Evolutionary conservation across 1,284 basidiomycete genomes (phyloP).

Genomic region (Microbotryum saponariae): DNA sequence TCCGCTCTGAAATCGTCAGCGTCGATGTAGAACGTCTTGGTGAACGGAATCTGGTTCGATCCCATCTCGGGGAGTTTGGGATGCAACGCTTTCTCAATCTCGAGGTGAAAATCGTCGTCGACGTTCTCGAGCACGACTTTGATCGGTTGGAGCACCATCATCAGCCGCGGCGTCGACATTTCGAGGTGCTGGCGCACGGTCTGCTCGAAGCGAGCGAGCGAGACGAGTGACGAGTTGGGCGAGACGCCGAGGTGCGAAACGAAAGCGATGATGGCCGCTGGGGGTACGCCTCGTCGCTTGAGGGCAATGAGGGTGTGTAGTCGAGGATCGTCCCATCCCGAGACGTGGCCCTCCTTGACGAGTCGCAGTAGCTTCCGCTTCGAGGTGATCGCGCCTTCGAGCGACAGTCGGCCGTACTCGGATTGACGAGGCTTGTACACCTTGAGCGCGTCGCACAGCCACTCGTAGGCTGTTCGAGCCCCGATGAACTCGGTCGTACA

Average conservation of each 20-base stretch:
- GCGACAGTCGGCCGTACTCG: constrained; percentile 87
- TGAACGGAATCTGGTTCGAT: constrained; percentile 73
- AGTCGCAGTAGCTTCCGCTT: constrained; percentile 92
- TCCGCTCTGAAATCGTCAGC: constrained; percentile 84
- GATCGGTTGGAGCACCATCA: constrained; percentile 87
- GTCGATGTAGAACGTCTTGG: constrained; percentile 87
- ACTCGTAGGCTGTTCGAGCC: constrained; percentile 97
- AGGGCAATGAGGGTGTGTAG: constrained; percentile 95
- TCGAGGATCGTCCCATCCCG: constrained; percentile 97
- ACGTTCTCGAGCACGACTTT: constrained; percentile 89
- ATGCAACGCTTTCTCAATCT: constrained; percentile 86
- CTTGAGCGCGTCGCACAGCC: constrained; percentile 93
- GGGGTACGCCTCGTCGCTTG: constrained; percentile 87
- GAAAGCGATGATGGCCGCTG: constrained; percentile 88
- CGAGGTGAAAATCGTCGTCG: constrained; percentile 71
- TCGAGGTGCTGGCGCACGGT: constrained; percentile 83
- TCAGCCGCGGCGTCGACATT: constrained; percentile 73
- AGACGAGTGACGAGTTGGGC: constrained; percentile 73
- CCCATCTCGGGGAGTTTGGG: constrained; percentile 89
- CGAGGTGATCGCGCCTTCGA: constrained; percentile 94
- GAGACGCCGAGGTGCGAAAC: constrained; percentile 90
- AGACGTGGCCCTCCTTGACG: constrained; percentile 75
- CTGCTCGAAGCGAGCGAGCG: constrained; percentile 83
- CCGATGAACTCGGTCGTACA: constrained; percentile 95
- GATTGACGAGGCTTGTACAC: constrained; percentile 98